Conservation (phyloP, 2,329 filamentous ascomycete species). For the Byssoonygena ceratinophila region DNA sequence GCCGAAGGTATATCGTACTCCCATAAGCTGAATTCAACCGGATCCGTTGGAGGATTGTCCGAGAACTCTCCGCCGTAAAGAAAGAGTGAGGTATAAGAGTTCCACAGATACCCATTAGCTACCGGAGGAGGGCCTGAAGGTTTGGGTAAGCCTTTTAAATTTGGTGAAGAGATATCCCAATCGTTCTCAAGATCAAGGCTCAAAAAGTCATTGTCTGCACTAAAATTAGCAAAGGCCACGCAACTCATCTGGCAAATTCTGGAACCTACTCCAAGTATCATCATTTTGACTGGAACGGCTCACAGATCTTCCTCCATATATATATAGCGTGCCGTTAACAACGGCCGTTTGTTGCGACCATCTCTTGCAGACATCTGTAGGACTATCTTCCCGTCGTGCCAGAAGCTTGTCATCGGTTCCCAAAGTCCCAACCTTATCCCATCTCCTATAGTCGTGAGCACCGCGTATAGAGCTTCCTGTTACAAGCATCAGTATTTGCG, state of each 20-base stretch:
- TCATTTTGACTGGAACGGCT: slow-evolving; percentile 46
- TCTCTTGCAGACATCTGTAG: slow-evolving; percentile 51
- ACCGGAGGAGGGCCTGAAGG: slow-evolving; percentile 61
- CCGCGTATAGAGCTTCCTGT: slow-evolving; percentile 23
- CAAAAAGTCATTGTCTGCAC: slow-evolving; percentile 58
- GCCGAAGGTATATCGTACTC: slow-evolving; percentile 53
- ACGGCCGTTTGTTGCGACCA: slow-evolving; percentile 58
- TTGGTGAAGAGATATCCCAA: slow-evolving; percentile 58
- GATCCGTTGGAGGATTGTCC: slow-evolving; percentile 48
- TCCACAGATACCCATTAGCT: slow-evolving; percentile 65
- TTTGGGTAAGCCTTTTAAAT: slow-evolving; percentile 50
- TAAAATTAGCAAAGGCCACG: background rate
- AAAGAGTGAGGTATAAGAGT: slow-evolving; percentile 57
- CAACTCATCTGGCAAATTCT: slow-evolving; percentile 20
- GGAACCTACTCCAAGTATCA: slow-evolving; percentile 55
- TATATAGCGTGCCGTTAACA: slow-evolving; percentile 64
- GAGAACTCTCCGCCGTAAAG: slow-evolving; percentile 67
- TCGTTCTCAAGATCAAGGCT: slow-evolving; percentile 59
- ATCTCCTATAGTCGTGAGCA: background rate
- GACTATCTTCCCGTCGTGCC: slow-evolving; percentile 30
- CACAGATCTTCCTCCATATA: slow-evolving; percentile 61
- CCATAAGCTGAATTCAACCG: slow-evolving; percentile 56
- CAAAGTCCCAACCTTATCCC: background rate
- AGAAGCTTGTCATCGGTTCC: slow-evolving; percentile 3
- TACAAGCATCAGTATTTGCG: background rate